These are phyloP conservation scores for Ambrosia artemisiifolia DNA, from an alignment of 129 eudicot genomes.

Conservation along the genomic window DNA sequence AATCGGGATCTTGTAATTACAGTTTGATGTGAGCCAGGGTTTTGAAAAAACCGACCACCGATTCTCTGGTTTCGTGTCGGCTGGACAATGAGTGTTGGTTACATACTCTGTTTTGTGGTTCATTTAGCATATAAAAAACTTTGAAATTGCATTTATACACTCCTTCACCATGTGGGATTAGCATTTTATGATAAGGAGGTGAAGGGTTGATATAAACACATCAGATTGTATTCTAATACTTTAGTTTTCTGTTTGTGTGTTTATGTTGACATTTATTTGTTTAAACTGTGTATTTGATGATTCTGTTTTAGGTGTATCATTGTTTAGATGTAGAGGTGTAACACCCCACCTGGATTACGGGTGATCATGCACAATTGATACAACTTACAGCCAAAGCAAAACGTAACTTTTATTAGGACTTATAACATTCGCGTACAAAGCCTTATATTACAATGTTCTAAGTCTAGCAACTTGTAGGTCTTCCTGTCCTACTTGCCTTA, in stretches of 20 bases:
- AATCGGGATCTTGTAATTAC: conserved; percentile 44
- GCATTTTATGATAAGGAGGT: conserved; percentile 7
- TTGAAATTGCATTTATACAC: conserved; percentile 23
- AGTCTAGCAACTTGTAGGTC: no score
- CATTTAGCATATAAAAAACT: not conserved
- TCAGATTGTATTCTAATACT: conserved; percentile 23
- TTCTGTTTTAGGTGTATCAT: not conserved
- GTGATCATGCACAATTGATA: no score
- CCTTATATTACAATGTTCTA: no score
- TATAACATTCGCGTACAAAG: no score
- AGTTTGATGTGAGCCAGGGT: conserved; percentile 26
- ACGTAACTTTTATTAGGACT: no score
- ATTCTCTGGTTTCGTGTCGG: conserved; percentile 31
- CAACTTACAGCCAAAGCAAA: no score
- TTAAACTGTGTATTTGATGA: not conserved
- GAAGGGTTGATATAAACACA: conserved; percentile 11
- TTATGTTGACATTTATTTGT: not conserved
- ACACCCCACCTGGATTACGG: no score
- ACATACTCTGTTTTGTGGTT: not conserved
- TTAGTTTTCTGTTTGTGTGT: conserved; percentile 8
- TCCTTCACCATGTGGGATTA: conserved; percentile 12
- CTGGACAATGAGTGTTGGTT: conserved; percentile 25
- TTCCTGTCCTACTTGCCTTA: no score
- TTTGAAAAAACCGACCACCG: conserved; percentile 14
- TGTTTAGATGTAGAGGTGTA: no score